Evolutionary conservation across 2,329 filamentous ascomycete species (phyloP).

Genomic region (Geosmithia morbida): DNA sequence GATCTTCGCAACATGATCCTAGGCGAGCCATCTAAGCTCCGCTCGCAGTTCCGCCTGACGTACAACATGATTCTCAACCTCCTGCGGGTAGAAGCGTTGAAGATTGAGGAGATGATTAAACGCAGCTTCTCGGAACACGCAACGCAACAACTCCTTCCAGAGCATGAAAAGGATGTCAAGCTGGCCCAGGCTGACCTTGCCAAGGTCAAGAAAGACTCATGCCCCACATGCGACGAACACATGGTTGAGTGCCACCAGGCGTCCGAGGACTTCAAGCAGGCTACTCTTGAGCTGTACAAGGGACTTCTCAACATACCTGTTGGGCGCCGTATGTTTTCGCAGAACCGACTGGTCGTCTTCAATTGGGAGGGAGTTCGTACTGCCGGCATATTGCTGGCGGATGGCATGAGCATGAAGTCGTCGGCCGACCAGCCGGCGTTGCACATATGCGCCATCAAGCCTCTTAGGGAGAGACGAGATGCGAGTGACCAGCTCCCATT

Average conservation of each 20-base stretch:
- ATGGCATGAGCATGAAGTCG: slow-evolving; percentile 52
- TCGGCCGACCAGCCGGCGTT: slow-evolving; percentile 48
- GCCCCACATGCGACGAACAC: slow-evolving; percentile 65
- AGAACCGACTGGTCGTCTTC: slow-evolving; percentile 69
- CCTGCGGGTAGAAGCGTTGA: slow-evolving; percentile 84
- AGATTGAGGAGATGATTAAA: slow-evolving; percentile 99
- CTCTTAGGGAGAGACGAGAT: slow-evolving; percentile 53
- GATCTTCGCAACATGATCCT: slow-evolving; percentile 89
- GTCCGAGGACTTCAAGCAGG: slow-evolving; percentile 61
- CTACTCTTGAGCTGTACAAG: slow-evolving; percentile 71
- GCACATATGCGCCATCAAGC: slow-evolving; percentile 65
- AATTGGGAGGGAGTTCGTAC: slow-evolving; percentile 73
- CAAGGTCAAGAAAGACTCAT: slow-evolving; percentile 77
- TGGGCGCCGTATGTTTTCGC: slow-evolving; percentile 64
- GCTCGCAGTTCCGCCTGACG: slow-evolving; percentile 90
- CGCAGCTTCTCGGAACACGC: slow-evolving; percentile 97
- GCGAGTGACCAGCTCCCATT: slow-evolving; percentile 82
- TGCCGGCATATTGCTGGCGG: slow-evolving; percentile 64
- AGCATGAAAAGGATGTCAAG: slow-evolving; percentile 91
- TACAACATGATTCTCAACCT: slow-evolving; percentile 99
- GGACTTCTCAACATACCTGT: slow-evolving; percentile 66
- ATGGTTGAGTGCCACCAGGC: slow-evolving; percentile 72
- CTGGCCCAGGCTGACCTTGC: slow-evolving; percentile 81
- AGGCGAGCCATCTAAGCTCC: slow-evolving; percentile 85
- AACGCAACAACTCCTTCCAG: slow-evolving; percentile 82